Conservation (phyloP, 768 basidiomycete genomes). For the Lactifluus volemus region DNA sequence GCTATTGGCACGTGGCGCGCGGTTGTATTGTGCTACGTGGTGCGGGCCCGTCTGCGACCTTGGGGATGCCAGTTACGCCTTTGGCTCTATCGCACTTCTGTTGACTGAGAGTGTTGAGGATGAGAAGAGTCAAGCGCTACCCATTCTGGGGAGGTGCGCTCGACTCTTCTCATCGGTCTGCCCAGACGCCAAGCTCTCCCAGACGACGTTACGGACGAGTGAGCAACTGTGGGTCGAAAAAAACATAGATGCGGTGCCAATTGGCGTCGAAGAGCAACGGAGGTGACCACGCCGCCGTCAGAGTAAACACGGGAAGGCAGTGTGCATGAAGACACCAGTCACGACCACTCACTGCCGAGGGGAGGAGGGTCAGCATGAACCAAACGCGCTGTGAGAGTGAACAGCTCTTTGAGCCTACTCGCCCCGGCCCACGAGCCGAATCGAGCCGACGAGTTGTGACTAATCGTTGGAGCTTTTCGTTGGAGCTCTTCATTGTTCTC, state of each 20-base stretch:
- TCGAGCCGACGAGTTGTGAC: too few species aligned
- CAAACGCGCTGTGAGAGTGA: background rate
- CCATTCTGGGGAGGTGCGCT: slow-evolving; percentile 68
- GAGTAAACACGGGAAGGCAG: slow-evolving; percentile 22
- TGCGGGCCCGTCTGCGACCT: slow-evolving; percentile 7
- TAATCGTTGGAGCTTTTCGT: too few species aligned
- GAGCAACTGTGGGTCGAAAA: too few species aligned
- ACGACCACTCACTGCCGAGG: background rate
- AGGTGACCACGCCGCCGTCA: slow-evolving; percentile 72
- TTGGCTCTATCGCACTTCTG: slow-evolving; percentile 61
- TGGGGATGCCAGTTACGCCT: background rate
- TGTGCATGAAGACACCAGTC: slow-evolving; percentile 17
- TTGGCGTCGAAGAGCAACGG: slow-evolving; percentile 70
- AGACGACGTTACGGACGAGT: too few species aligned
- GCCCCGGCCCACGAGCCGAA: too few species aligned
- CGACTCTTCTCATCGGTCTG: slow-evolving; percentile 16
- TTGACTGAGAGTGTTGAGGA: too few species aligned
- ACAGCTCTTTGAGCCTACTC: slow-evolving; percentile 1
- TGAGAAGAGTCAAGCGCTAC: too few species aligned
- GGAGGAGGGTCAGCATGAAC: background rate
- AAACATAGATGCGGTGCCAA: slow-evolving; percentile 77
- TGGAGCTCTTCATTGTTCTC: too few species aligned
- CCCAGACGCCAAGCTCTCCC: too few species aligned
- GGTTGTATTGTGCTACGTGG: slow-evolving; percentile 10
- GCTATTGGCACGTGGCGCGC: slow-evolving; percentile 7